Evolutionary conservation across 441 rosid genomes (phyloP), one percentile per base, ranked within the genome.

Genomic region (Flueggea neowawraea): DNA sequence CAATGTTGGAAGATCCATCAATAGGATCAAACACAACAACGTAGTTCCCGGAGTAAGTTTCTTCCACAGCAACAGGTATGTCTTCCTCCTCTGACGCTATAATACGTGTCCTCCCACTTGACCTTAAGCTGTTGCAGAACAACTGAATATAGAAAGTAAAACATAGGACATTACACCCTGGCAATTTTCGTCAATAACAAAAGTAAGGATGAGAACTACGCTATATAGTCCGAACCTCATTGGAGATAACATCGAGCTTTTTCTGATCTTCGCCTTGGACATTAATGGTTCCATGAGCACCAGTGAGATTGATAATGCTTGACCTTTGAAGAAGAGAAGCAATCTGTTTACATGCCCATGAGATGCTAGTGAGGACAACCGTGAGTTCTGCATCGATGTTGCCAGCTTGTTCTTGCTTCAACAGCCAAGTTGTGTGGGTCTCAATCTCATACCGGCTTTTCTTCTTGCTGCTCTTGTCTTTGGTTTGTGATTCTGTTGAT

Each of bases 1-100:
- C 97, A 16, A 91, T 84, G 84, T 94, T 91, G 70, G 97, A 84
- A 11, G 97, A 94, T 73, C 99, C 99, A 58, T 94, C 99, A 11
- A 94, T 91, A 4, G 96, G 97, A 64, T 94, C 96, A 58, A 94
- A 91, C 15, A 91, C 97, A 17, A 81, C 96, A 12, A 94, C 83
- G 61, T 90, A 94, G 82, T 94, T 94, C 12, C 96, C 95, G 5
- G 97, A 91, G 84, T 82, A 90, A 60, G 78, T 76, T 60, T 76
- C 80, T 48, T 76, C 80, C 22, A 76, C 72, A 0, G 72, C 77
- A 2, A 76, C 72, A 0, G 77, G 77, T 15, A 69, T 65, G 50
- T 76, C 80, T 60, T 76, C 80, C 51, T 76, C 76, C 71, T 75
- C 80, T 1, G 77, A 69, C 22, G 68, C 80, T 60, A 72, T 69